These are phyloP conservation scores for Zygosaccharomyces lentus DNA, from an alignment of 805 yeast genomes.

Conservation along the genomic window DNA sequence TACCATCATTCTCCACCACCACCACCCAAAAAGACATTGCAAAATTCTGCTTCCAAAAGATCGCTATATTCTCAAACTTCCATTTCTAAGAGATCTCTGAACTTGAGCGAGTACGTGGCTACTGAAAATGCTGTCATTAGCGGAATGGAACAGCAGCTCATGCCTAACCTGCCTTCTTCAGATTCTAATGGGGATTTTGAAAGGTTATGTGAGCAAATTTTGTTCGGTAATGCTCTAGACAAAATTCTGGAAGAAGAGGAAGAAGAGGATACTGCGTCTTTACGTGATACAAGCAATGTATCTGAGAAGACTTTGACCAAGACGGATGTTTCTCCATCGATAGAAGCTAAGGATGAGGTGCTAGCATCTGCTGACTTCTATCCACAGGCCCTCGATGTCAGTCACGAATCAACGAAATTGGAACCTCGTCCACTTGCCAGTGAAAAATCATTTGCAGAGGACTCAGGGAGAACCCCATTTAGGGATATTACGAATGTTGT, in stretches of 20 bases:
- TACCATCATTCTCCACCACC: constrained; percentile 6
- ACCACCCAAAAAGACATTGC: constrained; percentile 21
- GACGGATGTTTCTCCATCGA: background rate
- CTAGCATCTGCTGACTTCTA: background rate
- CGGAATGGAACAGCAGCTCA: constrained; percentile 1
- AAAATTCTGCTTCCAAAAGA: constrained; percentile 31
- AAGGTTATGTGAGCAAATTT: constrained; percentile 29
- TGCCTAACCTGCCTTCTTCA: constrained; percentile 22
- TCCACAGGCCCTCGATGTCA: constrained; percentile 9
- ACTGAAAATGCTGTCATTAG: constrained; percentile 8
- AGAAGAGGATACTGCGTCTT: constrained; percentile 12
- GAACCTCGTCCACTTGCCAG: background rate
- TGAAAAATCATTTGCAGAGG: background rate
- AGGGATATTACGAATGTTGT: constrained; percentile 12
- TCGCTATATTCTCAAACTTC: constrained; percentile 34
- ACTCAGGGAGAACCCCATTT: constrained; percentile 6
- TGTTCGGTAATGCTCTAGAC: constrained; percentile 29
- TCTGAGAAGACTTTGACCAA: constrained; percentile 7
- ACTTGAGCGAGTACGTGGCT: constrained; percentile 30
- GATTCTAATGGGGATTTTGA: constrained; percentile 30
- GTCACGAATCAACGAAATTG: background rate
- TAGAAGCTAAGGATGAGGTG: background rate
- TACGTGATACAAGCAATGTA: background rate
- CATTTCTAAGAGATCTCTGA: constrained; percentile 35
- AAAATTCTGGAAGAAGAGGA: constrained; percentile 26